These are phyloP conservation scores for Isabelozyma heimii DNA, from an alignment of 805 yeast species.

Conservation along the genomic window DNA sequence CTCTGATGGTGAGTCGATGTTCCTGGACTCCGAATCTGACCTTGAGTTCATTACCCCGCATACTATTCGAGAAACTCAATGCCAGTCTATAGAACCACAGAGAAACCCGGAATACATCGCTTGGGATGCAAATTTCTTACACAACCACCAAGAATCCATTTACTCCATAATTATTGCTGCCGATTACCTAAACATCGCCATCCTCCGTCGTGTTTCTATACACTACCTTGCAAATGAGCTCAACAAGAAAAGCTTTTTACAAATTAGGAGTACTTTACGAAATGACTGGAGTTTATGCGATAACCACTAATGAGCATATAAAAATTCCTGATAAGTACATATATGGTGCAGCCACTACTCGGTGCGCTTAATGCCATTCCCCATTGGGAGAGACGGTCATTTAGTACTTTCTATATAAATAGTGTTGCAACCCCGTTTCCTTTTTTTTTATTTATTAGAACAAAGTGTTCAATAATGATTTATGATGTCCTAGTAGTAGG, in stretches of 20 bases:
- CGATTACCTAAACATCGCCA: neutral
- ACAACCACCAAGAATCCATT: neutral
- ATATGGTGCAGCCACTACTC: too few relatives aligned
- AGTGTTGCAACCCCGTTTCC: neutral
- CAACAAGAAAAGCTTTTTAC: neutral
- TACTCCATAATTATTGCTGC: neutral
- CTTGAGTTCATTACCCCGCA: too few relatives aligned
- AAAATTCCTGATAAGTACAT: too few relatives aligned
- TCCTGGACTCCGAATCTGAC: too few relatives aligned
- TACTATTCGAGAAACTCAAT: too few relatives aligned
- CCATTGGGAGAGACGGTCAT: neutral
- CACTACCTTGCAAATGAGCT: neutral
- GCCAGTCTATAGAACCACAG: neutral
- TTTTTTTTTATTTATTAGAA: too few relatives aligned
- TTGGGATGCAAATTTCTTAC: neutral
- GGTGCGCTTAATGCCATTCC: neutral
- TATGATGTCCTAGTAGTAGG: constrained; percentile 12
- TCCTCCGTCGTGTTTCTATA: neutral
- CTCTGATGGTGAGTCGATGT: too few relatives aligned
- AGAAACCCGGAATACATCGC: neutral
- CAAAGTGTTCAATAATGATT: neutral
- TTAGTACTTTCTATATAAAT: neutral
- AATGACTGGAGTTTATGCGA: neutral
- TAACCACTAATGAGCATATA: neutral
- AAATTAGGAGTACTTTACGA: neutral